Conservation (phyloP, 2,329 filamentous ascomycete genomes). For the Fusarium burgessii region DNA sequence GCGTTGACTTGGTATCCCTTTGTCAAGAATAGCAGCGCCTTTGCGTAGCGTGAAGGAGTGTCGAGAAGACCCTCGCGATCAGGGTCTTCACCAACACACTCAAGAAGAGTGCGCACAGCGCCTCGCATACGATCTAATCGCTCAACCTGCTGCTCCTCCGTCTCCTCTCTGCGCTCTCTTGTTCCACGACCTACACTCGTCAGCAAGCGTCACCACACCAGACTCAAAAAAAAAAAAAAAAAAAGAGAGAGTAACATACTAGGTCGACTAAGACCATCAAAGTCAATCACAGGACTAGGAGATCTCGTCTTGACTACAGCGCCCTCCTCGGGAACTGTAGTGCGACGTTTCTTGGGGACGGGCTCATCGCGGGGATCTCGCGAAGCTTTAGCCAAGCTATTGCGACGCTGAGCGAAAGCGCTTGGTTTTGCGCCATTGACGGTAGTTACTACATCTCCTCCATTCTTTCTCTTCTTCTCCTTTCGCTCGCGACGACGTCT, state of each 20-base stretch:
- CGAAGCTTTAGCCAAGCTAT: conserved; percentile 71
- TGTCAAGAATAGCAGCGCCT: conserved; percentile 95
- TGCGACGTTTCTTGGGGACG: conserved; percentile 55
- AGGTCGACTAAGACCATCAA: conserved; percentile 70
- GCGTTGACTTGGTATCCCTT: conserved; percentile 98
- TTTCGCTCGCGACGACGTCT: conserved; percentile 47
- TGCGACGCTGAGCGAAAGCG: conserved; percentile 58
- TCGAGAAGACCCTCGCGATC: conserved; percentile 73
- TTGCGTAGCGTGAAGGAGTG: conserved; percentile 88
- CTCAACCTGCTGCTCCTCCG: conserved; percentile 54
- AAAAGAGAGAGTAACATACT: conserved; percentile 54
- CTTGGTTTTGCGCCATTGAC: conserved; percentile 47
- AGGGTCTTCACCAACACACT: conserved; percentile 77
- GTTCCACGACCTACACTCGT: conserved; percentile 69
- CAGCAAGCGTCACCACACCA: background rate
- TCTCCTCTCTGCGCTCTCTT: conserved; percentile 70
- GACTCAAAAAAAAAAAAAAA: background rate
- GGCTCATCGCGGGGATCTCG: conserved; percentile 70
- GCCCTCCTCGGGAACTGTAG: conserved; percentile 18
- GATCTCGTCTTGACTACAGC: conserved; percentile 44
- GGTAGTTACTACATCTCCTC: conserved; percentile 39
- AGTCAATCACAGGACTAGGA: conserved; percentile 70
- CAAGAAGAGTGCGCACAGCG: conserved; percentile 74
- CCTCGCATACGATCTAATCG: conserved; percentile 70
- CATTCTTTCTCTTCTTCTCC: conserved; percentile 34